Conservation (phyloP, 2,329 filamentous ascomycete species). For the Paecilomyces formosus region DNA sequence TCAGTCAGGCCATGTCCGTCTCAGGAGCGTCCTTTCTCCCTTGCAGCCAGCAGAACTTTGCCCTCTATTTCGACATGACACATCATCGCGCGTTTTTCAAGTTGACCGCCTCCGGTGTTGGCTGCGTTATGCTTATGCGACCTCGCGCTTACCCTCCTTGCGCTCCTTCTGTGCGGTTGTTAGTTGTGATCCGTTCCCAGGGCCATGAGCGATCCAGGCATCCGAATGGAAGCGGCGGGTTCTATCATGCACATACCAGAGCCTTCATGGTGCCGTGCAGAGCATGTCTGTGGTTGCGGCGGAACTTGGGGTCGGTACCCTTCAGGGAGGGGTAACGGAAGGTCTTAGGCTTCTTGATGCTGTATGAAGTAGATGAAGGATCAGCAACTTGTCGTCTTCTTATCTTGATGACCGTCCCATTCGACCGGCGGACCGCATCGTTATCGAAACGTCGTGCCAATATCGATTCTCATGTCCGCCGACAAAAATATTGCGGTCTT, state of each 20-base stretch:
- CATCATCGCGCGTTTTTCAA: slow-evolving; percentile 20
- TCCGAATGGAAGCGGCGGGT: background rate
- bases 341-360: slow-evolving; percentile 99
- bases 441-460: background rate
- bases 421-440: background rate
- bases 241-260: slow-evolving; percentile 59
- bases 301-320: slow-evolving; percentile 98
- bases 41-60: background rate
- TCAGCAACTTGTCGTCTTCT: background rate
- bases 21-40: slow-evolving; percentile 1
- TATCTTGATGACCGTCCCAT: background rate
- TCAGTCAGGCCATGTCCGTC: slow-evolving; percentile 1
- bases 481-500: background rate
- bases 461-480: background rate
- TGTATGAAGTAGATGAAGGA: slow-evolving; percentile 33
- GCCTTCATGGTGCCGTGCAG: slow-evolving; percentile 98
- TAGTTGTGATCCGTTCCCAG: slow-evolving; percentile 16
- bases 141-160: slow-evolving; percentile 89
- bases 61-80: slow-evolving; percentile 3
- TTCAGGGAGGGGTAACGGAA: slow-evolving; percentile 98
- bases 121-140: slow-evolving; percentile 53
- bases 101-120: background rate
- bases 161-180: slow-evolving; percentile 73
- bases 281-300: slow-evolving; percentile 99
- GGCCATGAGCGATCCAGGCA: background rate